phyloP scores from a whole-genome alignment of 129 eudicot species.

The Apium graveolens region DNA sequence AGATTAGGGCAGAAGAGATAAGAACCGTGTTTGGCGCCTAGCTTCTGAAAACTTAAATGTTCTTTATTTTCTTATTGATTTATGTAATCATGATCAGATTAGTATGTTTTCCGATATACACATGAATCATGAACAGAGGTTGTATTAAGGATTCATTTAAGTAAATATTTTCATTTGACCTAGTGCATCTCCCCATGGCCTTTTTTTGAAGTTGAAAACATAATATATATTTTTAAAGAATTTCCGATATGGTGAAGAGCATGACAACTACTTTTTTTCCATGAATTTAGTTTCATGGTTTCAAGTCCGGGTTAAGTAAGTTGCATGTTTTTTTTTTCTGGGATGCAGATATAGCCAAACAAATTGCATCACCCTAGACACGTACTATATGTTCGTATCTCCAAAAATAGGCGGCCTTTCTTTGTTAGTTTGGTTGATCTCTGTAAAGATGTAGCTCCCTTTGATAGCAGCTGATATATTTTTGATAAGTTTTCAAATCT shows the following conservation, averaged over 20 bases:
- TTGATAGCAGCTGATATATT: too few species aligned
- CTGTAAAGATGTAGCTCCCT: too few species aligned
- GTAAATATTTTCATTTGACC: neutral
- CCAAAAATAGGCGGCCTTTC: too few species aligned
- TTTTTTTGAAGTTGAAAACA: neutral
- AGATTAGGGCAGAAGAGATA: neutral
- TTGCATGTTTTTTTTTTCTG: neutral
- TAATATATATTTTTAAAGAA: neutral
- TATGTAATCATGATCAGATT: neutral
- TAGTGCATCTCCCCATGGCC: neutral
- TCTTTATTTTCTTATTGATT: neutral
- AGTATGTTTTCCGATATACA: neutral
- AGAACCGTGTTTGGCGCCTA: neutral
- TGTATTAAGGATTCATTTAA: neutral
- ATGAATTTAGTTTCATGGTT: too few species aligned
- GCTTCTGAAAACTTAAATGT: neutral
- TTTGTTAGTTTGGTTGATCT: too few species aligned
- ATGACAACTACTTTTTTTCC: neutral
- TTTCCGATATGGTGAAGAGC: neutral
- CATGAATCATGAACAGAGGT: neutral
- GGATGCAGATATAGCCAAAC: neutral
- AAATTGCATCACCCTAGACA: too few species aligned
- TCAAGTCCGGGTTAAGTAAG: neutral
- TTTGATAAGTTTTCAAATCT: too few species aligned
- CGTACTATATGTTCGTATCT: too few species aligned